phyloP scores from a whole-genome alignment of 257 asterid genomes.

The Plectranthus barbatus region DNA sequence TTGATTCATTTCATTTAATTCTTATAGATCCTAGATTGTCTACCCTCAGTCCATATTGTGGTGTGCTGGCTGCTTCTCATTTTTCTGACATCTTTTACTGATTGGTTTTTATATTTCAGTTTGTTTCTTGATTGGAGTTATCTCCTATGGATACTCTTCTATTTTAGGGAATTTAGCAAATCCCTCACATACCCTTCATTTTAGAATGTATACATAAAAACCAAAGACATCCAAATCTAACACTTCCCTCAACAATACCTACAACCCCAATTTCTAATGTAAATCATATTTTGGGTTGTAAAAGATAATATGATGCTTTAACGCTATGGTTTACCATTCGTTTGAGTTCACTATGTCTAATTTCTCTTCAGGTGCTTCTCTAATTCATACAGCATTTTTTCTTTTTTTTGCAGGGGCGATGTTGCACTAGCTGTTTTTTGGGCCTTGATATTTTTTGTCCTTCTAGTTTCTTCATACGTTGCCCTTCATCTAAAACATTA shows the following conservation, averaged over 20 bases:
- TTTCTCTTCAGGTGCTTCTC: background rate
- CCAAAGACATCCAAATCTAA: no score
- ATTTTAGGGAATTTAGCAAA: background rate
- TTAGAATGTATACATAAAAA: no score
- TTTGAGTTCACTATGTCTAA: background rate
- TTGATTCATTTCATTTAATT: background rate
- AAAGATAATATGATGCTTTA: background rate
- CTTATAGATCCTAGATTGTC: background rate
- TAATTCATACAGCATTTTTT: background rate
- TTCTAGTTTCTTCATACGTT: conserved; percentile 49
- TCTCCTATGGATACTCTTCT: background rate
- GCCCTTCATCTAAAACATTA: conserved; percentile 42
- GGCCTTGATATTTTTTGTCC: conserved; percentile 37
- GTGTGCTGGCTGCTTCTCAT: background rate
- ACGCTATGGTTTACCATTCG: background rate
- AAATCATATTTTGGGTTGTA: no score
- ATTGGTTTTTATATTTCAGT: background rate
- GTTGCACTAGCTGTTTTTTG: conserved; percentile 42
- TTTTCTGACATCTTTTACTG: background rate
- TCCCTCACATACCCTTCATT: no score
- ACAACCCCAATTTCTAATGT: no score
- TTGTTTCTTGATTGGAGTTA: background rate
- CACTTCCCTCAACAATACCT: no score
- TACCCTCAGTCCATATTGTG: background rate
- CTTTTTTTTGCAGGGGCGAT: conserved; percentile 48